A percentile compares a stretch with the other conserved stretches of the same genome.
These are phyloP conservation scores for Melastoma malabathricum DNA, from an alignment of 345 rosid species.

Conservation along the genomic window DNA sequence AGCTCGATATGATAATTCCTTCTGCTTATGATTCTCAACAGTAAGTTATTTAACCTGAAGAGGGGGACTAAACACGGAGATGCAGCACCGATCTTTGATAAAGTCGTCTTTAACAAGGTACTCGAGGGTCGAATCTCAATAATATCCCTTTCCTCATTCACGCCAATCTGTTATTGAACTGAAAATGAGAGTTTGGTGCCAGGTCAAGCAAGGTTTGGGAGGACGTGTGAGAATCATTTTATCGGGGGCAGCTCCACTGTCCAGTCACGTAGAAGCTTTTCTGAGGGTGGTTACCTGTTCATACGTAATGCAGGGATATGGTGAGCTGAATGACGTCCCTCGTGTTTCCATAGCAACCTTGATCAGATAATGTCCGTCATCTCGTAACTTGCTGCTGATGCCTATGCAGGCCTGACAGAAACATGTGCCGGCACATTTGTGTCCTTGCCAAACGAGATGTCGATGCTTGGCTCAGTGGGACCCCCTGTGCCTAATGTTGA, in stretches of 20 bases:
- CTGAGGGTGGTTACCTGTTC: constrained; percentile 91
- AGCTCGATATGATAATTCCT: neutral
- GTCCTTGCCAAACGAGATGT: constrained; percentile 64
- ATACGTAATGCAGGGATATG: constrained; percentile 97
- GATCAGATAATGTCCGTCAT: neutral
- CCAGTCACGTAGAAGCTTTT: constrained; percentile 79
- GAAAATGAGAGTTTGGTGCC: neutral
- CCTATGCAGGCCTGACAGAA: constrained; percentile 70
- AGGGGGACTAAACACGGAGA: constrained; percentile 46
- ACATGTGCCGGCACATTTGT: constrained; percentile 89
- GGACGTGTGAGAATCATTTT: constrained; percentile 80
- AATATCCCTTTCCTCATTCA: neutral
- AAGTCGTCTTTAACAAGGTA: constrained; percentile 80
- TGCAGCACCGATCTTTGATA: constrained; percentile 81
- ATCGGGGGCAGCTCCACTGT: constrained; percentile 93
- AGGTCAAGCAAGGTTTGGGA: constrained; percentile 91
- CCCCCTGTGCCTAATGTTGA: constrained; percentile 97
- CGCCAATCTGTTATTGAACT: neutral
- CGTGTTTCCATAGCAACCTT: too few relatives aligned
- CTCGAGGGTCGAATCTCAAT: neutral
- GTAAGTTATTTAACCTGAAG: constrained; percentile 56
- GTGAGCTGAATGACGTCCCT: constrained; percentile 20
- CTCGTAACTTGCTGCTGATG: neutral
- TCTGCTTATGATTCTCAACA: constrained; percentile 12
- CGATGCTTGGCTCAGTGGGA: constrained; percentile 86